These are phyloP conservation scores for Nitzschia palea DNA, from an alignment of 108 stramenopile genomes.

Conservation along the genomic window DNA sequence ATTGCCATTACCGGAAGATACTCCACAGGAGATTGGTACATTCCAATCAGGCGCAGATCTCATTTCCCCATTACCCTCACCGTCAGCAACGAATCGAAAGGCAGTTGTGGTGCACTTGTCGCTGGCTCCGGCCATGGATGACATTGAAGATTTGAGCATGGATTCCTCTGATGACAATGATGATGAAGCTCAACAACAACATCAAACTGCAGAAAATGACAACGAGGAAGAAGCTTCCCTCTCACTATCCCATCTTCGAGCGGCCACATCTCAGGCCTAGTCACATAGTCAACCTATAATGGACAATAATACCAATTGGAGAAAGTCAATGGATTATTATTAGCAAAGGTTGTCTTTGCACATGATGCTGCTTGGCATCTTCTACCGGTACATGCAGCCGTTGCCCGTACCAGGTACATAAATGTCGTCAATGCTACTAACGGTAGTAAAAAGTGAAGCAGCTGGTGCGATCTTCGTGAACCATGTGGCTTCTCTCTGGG, in stretches of 20 bases:
- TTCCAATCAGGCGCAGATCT: neutral
- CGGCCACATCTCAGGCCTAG: neutral
- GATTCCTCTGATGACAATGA: constrained; percentile 2
- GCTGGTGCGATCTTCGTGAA: too few species aligned
- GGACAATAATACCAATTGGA: too few species aligned
- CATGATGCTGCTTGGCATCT: too few species aligned
- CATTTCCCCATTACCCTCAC: neutral
- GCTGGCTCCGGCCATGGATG: neutral
- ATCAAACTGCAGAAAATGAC: too few species aligned
- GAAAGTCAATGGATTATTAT: too few species aligned
- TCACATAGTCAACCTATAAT: too few species aligned
- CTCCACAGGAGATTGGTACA: neutral
- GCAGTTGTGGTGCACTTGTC: neutral
- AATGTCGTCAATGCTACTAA: too few species aligned
- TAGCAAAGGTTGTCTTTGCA: too few species aligned
- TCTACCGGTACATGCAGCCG: too few species aligned
- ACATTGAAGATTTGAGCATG: neutral
- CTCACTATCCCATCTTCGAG: constrained; percentile 1
- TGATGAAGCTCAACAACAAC: neutral
- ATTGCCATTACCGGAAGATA: neutral
- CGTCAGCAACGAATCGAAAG: neutral
- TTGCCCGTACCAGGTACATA: too few species aligned
- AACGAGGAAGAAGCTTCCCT: neutral
- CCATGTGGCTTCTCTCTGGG: too few species aligned
- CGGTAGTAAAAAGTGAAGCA: too few species aligned